A percentile compares a stretch with the other conserved stretches of the same genome.
Conservation (phyloP, 1,284 basidiomycete species). For the Microstroma glucosiphilum region DNA sequence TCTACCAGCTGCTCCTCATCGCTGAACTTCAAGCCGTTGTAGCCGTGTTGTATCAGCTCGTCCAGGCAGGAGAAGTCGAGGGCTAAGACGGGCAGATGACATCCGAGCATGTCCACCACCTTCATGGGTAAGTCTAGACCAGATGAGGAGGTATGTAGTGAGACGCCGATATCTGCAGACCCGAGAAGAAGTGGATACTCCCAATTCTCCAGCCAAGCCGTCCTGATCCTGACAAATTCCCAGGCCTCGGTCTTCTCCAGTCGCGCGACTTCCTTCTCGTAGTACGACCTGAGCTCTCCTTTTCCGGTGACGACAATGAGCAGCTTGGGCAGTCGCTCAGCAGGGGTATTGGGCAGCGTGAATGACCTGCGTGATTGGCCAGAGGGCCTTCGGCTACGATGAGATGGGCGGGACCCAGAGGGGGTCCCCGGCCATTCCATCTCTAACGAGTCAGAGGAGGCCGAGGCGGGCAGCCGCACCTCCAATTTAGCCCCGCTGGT, state of each 20-base stretch:
- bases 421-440: not conserved
- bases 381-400: not conserved
- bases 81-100: slow-evolving; percentile 84
- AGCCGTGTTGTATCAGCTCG: slow-evolving; percentile 76
- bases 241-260: slow-evolving; percentile 66
- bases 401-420: not conserved
- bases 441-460: not conserved
- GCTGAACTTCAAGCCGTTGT: slow-evolving; percentile 75
- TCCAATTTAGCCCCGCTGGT: not conserved
- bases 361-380: not conserved
- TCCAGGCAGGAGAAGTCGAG: slow-evolving; percentile 75
- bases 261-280: slow-evolving; percentile 63
- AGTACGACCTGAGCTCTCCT: slow-evolving; percentile 68
- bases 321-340: slow-evolving; percentile 27
- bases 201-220: slow-evolving; percentile 38
- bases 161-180: slow-evolving; percentile 84
- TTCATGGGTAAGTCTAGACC: slow-evolving; percentile 97
- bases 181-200: slow-evolving; percentile 54
- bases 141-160: slow-evolving; percentile 82
- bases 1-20: slow-evolving; percentile 64
- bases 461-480: not conserved
- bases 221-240: slow-evolving; percentile 67
- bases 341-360: slow-evolving; percentile 22
- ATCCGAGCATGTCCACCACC: slow-evolving; percentile 99
- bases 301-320: slow-evolving; percentile 86